Evolutionary conservation across 2,329 filamentous ascomycete species (phyloP), one percentile per base, ranked within the genome.

Genomic region (Clonostachys sp.): DNA sequence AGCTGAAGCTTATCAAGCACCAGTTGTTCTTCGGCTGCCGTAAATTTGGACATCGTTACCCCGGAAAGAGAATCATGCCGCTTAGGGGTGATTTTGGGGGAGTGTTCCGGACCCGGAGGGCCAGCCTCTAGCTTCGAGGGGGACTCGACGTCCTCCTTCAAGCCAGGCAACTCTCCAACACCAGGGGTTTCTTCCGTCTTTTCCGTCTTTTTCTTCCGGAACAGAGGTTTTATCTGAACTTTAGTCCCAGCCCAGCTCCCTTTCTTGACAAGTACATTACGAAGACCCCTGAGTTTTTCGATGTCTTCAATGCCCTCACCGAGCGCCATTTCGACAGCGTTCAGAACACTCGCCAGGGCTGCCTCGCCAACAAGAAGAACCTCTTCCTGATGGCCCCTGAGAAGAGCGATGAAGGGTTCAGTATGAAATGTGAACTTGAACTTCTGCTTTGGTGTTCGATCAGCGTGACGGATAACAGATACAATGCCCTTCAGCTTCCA

Each of bases 371-470:
- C 94, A 18, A 99, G 79, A 3, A 99, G 77, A 2, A 99, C 94
- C 63, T 99, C 94, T 66, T 97, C 92, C 59, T 95, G 89, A 59
- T 99, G 92, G 0, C 94, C 94, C 62, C 92, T 95, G 40, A 99
- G 80, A 5, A 99, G 76, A 53, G 95, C 89, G 53, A 99, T 91
- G 60, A 99, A 99, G 1, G 94, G 94, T 52, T 91, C 89, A 0
- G 91, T 95, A 61, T 99, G 94, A 58, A 99, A 97, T 0, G 94
- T 99, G 60, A 97, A 99, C 64, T 99, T 99, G 76, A 96, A 96
- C 64, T 99, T 99, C 60, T 99, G 94, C 70, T 99, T 99, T 3
- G 94, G 94, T 2, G 94, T 99, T 48, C 94, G 86, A 69, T 99
- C 94, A 4, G 95, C 95, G 66, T 99, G 94, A 30, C 94, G 84